phyloP scores from a whole-genome alignment of 192 early-diverging fungal genomes.

The Umbelopsis sp. region DNA sequence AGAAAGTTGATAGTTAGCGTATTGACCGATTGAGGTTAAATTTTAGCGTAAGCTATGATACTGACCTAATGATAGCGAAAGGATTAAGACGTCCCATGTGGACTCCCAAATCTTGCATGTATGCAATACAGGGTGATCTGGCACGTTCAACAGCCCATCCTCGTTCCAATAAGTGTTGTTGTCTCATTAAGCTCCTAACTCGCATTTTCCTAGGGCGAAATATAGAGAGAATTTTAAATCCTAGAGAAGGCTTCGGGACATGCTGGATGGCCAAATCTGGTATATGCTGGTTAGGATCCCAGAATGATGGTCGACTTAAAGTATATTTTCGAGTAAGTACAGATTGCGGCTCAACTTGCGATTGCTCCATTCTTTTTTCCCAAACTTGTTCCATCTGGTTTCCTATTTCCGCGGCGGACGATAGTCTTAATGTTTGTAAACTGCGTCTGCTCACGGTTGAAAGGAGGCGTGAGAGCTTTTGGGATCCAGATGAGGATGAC shows the following conservation, averaged over 20 bases:
- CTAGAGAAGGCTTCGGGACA: background rate
- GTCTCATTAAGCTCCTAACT: background rate
- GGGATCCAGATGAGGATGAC: background rate
- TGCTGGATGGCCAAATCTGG: background rate
- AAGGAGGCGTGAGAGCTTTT: background rate
- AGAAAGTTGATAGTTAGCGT: background rate
- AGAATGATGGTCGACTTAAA: slow-evolving; percentile 3
- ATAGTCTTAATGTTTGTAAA: background rate
- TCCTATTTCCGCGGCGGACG: background rate
- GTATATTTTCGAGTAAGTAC: background rate
- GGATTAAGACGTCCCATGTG: background rate
- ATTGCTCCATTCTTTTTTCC: background rate
- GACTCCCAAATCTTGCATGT: slow-evolving; percentile 10
- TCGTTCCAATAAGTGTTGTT: background rate
- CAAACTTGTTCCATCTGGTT: background rate
- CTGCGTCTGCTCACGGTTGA: slow-evolving; percentile 5
- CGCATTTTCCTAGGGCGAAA: slow-evolving; percentile 3
- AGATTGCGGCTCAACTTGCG: background rate
- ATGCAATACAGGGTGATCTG: background rate
- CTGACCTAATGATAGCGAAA: background rate
- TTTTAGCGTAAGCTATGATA: background rate
- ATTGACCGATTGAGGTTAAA: background rate
- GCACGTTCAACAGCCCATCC: slow-evolving; percentile 14
- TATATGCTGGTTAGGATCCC: background rate
- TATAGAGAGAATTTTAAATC: background rate